These are phyloP conservation scores for Fomitopsis schrenkii DNA, from an alignment of 1,284 basidiomycete genomes.

Conservation along the genomic window DNA sequence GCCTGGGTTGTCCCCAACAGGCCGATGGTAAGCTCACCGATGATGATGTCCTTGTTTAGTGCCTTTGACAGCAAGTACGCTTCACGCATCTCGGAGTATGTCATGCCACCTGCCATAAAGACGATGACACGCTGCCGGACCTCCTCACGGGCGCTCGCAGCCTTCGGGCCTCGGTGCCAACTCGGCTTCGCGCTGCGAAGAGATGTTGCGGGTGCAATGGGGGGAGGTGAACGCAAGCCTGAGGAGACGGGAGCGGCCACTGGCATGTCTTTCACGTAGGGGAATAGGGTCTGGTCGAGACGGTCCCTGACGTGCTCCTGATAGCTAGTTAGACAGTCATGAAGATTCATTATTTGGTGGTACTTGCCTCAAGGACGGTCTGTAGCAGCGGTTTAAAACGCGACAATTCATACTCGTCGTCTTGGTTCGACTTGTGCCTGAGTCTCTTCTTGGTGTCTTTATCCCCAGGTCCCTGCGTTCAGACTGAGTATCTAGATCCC, in stretches of 20 bases:
- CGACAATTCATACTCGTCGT: slow-evolving; percentile 95
- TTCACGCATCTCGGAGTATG: slow-evolving; percentile 92
- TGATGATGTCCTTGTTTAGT: slow-evolving; percentile 85
- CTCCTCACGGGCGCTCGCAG: slow-evolving; percentile 47
- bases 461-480: slow-evolving; percentile 57
- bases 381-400: slow-evolving; percentile 88
- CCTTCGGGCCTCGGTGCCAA: slow-evolving; percentile 74
- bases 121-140: slow-evolving; percentile 82
- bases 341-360: neutral
- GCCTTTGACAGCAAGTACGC: slow-evolving; percentile 76
- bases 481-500: neutral
- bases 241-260: slow-evolving; percentile 36
- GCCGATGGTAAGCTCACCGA: slow-evolving; percentile 53
- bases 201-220: slow-evolving; percentile 50
- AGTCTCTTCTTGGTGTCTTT: slow-evolving; percentile 76
- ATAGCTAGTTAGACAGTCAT: slow-evolving; percentile 1
- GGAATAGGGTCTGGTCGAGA: slow-evolving; percentile 80
- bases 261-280: slow-evolving; percentile 89
- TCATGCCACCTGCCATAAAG: slow-evolving; percentile 95
- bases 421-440: slow-evolving; percentile 70
- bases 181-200: slow-evolving; percentile 82
- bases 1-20: neutral
- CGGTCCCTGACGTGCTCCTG: slow-evolving; percentile 82
- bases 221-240: slow-evolving; percentile 35
- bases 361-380: slow-evolving; percentile 47